Conservation (phyloP, 805 yeast species). For the Candida jianshihensis region DNA sequence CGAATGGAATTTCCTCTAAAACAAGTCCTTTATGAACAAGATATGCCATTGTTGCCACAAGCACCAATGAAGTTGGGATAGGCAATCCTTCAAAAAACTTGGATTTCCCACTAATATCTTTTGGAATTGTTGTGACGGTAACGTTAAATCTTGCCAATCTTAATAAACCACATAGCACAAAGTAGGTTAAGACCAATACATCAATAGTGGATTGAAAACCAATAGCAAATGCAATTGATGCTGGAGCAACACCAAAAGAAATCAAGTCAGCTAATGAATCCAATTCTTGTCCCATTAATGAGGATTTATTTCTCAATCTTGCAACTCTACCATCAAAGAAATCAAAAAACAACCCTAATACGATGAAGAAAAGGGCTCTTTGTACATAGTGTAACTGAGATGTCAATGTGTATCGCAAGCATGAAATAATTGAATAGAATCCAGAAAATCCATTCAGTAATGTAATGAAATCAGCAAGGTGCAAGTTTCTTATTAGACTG, state of each 20-base stretch:
- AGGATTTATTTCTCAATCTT: slow-evolving; percentile 82
- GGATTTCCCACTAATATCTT: slow-evolving; percentile 80
- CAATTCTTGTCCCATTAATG: slow-evolving; percentile 94
- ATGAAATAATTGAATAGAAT: slow-evolving; percentile 81
- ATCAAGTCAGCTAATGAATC: slow-evolving; percentile 94
- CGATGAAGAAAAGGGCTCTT: slow-evolving; percentile 83
- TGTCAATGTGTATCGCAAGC: slow-evolving; percentile 73
- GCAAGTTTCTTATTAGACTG: slow-evolving; percentile 78
- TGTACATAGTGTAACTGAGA: slow-evolving; percentile 64
- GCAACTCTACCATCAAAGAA: slow-evolving; percentile 98
- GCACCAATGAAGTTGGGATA: slow-evolving; percentile 76
- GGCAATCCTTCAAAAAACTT: slow-evolving; percentile 95
- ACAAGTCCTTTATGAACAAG: slow-evolving; percentile 50
- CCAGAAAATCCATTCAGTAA: slow-evolving; percentile 92
- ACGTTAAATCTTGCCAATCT: slow-evolving; percentile 94
- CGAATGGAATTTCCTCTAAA: slow-evolving; percentile 56
- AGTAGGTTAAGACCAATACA: slow-evolving; percentile 65
- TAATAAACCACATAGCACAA: slow-evolving; percentile 89
- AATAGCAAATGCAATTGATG: slow-evolving; percentile 82
- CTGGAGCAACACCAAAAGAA: slow-evolving; percentile 94
- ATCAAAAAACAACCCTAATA: slow-evolving; percentile 91
- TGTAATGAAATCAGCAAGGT: slow-evolving; percentile 94
- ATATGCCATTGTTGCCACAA: slow-evolving; percentile 68
- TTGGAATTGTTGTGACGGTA: slow-evolving; percentile 87
- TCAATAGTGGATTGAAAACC: slow-evolving; percentile 86